phyloP scores from a whole-genome alignment of 129 eudicot species.

The Chrysanthemum lavandulifolium region DNA sequence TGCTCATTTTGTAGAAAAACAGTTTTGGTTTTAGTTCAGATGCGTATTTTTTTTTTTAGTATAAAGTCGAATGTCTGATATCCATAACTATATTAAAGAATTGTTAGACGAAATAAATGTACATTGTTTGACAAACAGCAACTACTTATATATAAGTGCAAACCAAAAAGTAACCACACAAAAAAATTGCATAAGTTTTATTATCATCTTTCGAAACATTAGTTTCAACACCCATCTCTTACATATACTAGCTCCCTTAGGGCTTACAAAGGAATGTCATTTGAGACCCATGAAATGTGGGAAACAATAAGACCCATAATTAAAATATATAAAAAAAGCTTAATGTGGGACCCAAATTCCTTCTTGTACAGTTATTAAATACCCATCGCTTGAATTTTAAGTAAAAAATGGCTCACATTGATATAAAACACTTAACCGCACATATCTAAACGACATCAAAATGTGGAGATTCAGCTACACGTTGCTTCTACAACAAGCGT shows the following conservation, averaged over 20 bases:
- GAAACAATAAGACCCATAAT: constrained; percentile 12
- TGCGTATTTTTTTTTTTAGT: no score
- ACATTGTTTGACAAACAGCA: no score
- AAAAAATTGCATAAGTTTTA: background rate
- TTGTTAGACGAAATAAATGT: no score
- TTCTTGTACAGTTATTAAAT: background rate
- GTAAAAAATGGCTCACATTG: no score
- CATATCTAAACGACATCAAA: constrained; percentile 1
- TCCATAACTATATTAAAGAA: no score
- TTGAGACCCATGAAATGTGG: constrained; percentile 15
- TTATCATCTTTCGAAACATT: constrained; percentile 4
- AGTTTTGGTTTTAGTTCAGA: no score
- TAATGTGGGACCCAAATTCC: background rate
- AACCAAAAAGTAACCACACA: background rate
- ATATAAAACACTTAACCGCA: background rate
- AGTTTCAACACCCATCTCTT: background rate
- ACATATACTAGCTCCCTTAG: constrained; percentile 7
- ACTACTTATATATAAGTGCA: no score
- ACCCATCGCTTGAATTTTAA: no score
- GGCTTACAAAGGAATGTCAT: background rate
- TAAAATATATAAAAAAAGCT: background rate
- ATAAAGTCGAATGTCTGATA: no score
- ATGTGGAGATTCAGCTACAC: constrained; percentile 50
- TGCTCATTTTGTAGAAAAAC: no score
- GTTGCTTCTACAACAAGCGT: constrained; percentile 68